Base-by-base conservation (phyloP, 2,329 filamentous ascomycete genomes). In the Penicillium sp. region DNA sequence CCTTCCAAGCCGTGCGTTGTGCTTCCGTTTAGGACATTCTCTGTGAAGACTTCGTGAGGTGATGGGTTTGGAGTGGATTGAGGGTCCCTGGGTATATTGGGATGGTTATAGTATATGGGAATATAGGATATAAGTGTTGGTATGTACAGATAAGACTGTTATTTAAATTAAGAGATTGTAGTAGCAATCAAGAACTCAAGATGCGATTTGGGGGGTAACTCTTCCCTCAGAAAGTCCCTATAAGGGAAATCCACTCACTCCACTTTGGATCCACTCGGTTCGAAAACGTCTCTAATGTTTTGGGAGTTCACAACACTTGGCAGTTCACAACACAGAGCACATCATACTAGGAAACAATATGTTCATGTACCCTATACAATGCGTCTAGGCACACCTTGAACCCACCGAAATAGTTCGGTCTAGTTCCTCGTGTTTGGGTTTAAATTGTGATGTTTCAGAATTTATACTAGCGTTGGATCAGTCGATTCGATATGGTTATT, bases 1-100 rank as follows among this genome's bases (percentile, higher is more conserved):
- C 83, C 83, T 1, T 77, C 80, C 3, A 70, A 74, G 26, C 62
- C 67, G 40, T 83, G 80, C 64, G 72, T 78, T 53, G 62, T 79
- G 42, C 68, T 78, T 45, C 73, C 71, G 11, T 73, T 78, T 48
- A 62, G 58, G 10, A 63, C 57, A 33, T 69, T 62, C 61, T 57
- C 49, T 19, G 58, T 9, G 44, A 45, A 45, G 48, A 58, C 52
- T 30, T 38, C 25, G 19, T 53, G 38, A 51, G 7, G 16, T 12
- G 22, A 36, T 35, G 31, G 19, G 37, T 38, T 38, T 11, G 3
- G 26, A n/a, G 42, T 19, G 6, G 44, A 11, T 19, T 16, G 31
- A 3, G 14, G 22, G n/a, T n/a, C n/a, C n/a, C n/a, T n/a, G n/a
- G n/a, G 31, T 25, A 37, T 37, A 11, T 28, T 26, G 3, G 7